Base-by-base conservation (phyloP, 768 basidiomycete genomes). In the Boletellus ananas region DNA sequence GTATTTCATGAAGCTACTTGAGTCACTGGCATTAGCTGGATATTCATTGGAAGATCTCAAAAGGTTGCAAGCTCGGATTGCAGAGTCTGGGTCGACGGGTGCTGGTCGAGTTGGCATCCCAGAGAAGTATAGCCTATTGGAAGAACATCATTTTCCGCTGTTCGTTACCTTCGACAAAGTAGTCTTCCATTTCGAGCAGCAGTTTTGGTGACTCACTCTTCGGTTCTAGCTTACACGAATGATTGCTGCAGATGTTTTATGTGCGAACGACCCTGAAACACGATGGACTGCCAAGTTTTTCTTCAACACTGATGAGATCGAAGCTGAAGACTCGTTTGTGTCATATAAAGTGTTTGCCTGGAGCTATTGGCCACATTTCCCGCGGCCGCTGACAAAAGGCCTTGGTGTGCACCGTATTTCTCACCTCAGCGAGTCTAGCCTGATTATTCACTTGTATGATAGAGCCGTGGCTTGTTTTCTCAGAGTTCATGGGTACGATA, bases 161-260 rank as follows among this genome's bases (percentile, higher is more conserved):
- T 89, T 88, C 54, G 58, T 85, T 1, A 84, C 86, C 0, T 84
- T 81, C 47, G 79, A 87, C 57, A 70, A 73, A 45, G 86, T 84
- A 52, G 40, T 74, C 55, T 18, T 36, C 13, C 2, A 3, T 34
- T 3, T n/a, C 5, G 8, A 31, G 3, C 6, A 27, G 1, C 38
- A 27, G 21, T 17, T 29, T 5, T 10, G n/a, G 31, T 20, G 0
- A 10, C 43, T 52, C 41, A 54, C n/a, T 47, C 1, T 13, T n/a
- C 38, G 2, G 9, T 41, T 3, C n/a, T 33, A 66, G 64, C 55
- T 66, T 0, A 59, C 51, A 3, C 54, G 34, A 23, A 68, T 66
- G 64, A 53, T 68, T 17, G 66, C 64, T 1, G 49, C 47, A 0
- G 64, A 68, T 40, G 37, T 66, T 20, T 31, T 57, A 8, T 34